A percentile compares a stretch with the other conserved stretches of the same genome.
phyloP scores from a whole-genome alignment of 176 grass and related monocot species.

The Chloris gayana region DNA sequence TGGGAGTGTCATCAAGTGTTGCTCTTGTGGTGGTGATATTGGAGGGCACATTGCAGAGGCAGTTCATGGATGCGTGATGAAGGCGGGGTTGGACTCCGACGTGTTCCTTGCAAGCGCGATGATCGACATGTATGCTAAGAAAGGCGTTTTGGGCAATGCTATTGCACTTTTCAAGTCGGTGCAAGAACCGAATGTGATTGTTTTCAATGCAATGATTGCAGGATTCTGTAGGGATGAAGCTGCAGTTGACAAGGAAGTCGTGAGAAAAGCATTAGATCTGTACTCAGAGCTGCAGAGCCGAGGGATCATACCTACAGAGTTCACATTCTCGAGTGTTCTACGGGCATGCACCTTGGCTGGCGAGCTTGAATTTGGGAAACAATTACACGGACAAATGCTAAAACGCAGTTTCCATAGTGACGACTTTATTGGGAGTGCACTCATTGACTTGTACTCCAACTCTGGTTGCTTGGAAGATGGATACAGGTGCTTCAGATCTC shows the following conservation, averaged over 20 bases:
- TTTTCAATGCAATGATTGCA: constrained; percentile 75
- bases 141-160: constrained; percentile 42
- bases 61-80: constrained; percentile 69
- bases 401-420: constrained; percentile 54
- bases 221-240: constrained; percentile 53
- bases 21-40: constrained; percentile 8
- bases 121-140: constrained; percentile 72
- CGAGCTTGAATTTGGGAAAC: constrained; percentile 62
- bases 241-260: constrained; percentile 26
- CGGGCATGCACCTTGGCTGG: constrained; percentile 47
- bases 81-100: constrained; percentile 54
- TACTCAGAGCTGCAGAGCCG: constrained; percentile 62
- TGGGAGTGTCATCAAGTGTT: constrained; percentile 71
- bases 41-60: constrained; percentile 31
- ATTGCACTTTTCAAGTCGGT: constrained; percentile 49
- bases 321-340: constrained; percentile 66
- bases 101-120: constrained; percentile 58
- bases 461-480: constrained; percentile 54
- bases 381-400: constrained; percentile 62
- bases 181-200: constrained; percentile 66
- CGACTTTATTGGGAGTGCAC: constrained; percentile 63
- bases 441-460: constrained; percentile 70
- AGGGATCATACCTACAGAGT: constrained; percentile 66
- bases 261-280: constrained; percentile 34
- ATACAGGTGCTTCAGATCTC: constrained; percentile 60